Base-by-base conservation (phyloP, 1,284 basidiomycete genomes). In the Coriolopsis trogii region DNA sequence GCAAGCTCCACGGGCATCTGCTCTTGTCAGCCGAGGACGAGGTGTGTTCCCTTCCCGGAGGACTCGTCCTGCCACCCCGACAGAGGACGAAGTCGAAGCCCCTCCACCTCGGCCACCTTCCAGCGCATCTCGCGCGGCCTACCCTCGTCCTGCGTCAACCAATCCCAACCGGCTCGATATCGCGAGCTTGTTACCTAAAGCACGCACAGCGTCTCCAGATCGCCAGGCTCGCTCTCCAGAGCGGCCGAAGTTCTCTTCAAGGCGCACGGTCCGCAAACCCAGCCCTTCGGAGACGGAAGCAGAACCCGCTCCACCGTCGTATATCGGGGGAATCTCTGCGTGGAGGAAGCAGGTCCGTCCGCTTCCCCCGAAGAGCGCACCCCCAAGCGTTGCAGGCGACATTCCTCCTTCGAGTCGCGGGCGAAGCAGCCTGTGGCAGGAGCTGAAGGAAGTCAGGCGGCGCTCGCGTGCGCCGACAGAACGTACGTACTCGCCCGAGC, bases 361-460 rank as follows among this genome's bases (percentile, higher is more conserved):
- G 33, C 62, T 50, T 45, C 67, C 70, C 34, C 63, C 51, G 48
- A 65, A 58, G 59, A 64, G 49, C 62, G 69, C 53, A 40, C 66
- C 67, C 28, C 56, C 63, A 28, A 61, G 60, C 30, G 42, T 44
- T 3, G 31, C 31, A 1, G 59, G 63, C 57, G 55, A 68, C 42
- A 73, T 68, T 30, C 30, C 30, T 33, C 13, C 42, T 25, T 12
- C 33, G 31, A 33, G 13, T 7, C 0, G 33, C 13, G 71, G 72
- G 46, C 70, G 76, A 52, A 75, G 77, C 60, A 73, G 72, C 53
- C 63, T 87, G 48, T 85, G 84, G 82, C 74, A 74, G 46, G 84
- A 86, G 59, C 68, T 87, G 34, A 76, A 75, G 62, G 78, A 78
- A 49, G 71, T 82, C 37, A 79, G 74, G 61, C 70, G 72, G 55